Evolutionary conservation across 2,329 filamentous ascomycete species (phyloP), one percentile per base, ranked within the genome.

Genomic region (Graphilbum sp.): DNA sequence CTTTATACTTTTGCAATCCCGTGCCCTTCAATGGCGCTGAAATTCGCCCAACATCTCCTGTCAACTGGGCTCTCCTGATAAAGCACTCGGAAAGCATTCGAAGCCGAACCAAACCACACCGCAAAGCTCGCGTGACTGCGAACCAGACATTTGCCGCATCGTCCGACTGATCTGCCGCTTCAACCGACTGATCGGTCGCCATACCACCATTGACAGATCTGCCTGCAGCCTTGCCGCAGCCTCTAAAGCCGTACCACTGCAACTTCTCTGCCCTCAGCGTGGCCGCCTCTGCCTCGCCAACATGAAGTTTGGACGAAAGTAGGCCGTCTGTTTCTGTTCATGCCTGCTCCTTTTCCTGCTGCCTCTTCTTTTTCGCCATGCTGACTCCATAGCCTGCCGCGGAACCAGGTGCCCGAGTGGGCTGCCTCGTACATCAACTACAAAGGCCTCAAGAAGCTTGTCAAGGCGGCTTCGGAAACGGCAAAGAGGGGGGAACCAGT

Each of bases 371-470:
- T 9, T 31, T n/a, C 4, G 3, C 10, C 13, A 29, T 29, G 27
- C 36, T 39, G 10, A 38, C 38, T 21, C 30, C 13, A 13, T 39
- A 49, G 51, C 45, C 67, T 92, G 39, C 73, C 82, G 16, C 75
- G 81, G 35, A 86, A 87, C 53, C 81, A 88, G 60, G 82, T 90
- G 52, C 84, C 83, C 35, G 83, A 88, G 61, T 92, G 84, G 84
- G 78, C 81, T 38, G 67, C 76, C 41, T 77, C 69, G 24, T 92
- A 92, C 55, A 87, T 90, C 63, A 76, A 90, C 61, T 92, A 92
- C 65, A 90, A 88, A 55, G 76, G 78, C 49, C 65, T 96, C 50
- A 98, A 98, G 68, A 94, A 90, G 64, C 72, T 95, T 46, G 87
- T 98, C 62, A 96, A 94, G 50, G 72, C 78, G 12, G 79, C 81